Evolutionary conservation across 202 grass and related monocot species (phyloP).

Genomic region (Musa balbisiana): DNA sequence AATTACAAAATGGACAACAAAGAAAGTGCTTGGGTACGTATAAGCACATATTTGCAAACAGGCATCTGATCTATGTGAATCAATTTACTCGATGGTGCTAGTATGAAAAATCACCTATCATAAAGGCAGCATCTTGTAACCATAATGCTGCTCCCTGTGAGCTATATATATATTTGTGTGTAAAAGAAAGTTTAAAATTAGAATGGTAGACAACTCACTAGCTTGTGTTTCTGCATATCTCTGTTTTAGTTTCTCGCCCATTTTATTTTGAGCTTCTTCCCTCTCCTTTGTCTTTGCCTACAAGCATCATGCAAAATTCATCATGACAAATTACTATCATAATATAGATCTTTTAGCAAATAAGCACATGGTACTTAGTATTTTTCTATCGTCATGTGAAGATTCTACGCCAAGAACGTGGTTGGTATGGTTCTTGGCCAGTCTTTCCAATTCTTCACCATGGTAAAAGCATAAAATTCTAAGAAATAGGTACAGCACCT

Average conservation of each 20-base stretch:
- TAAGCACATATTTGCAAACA: too few relatives aligned
- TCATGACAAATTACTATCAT: background rate
- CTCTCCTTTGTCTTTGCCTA: conserved; percentile 50
- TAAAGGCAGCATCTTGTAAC: background rate
- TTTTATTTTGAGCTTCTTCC: conserved; percentile 44
- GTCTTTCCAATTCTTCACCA: conserved; percentile 5
- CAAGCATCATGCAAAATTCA: background rate
- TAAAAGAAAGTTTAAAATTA: background rate
- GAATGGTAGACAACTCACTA: conserved; percentile 28
- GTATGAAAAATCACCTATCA: too few relatives aligned
- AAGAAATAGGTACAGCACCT: conserved; percentile 27
- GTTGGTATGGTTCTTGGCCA: background rate
- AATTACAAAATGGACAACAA: too few relatives aligned
- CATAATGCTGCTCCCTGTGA: background rate
- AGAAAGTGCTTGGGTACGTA: too few relatives aligned
- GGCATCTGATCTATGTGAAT: too few relatives aligned
- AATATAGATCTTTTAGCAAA: background rate
- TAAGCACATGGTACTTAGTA: too few relatives aligned
- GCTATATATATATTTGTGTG: background rate
- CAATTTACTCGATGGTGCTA: too few relatives aligned
- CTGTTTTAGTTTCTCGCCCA: conserved; percentile 44
- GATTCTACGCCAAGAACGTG: too few relatives aligned
- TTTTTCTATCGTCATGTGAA: too few relatives aligned
- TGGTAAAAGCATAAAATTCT: conserved; percentile 6
- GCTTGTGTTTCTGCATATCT: conserved; percentile 63